Evolutionary conservation across 106 monocot species (phyloP).

Genomic region (Iris macrosiphon): DNA sequence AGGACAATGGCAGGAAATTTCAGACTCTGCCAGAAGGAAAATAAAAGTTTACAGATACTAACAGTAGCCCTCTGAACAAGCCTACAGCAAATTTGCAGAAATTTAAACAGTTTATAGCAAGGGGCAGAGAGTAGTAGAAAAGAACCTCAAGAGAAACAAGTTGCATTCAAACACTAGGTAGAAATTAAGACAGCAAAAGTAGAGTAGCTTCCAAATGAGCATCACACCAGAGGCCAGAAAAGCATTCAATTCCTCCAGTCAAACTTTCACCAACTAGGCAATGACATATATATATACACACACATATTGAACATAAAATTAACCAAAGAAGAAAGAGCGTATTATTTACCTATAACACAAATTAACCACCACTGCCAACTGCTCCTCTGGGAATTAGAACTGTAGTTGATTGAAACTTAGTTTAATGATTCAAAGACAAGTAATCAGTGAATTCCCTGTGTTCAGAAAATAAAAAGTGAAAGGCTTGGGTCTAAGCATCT

Average conservation of each 20-base stretch:
- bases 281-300: no score
- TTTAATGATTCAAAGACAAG: no score
- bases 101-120: no score
- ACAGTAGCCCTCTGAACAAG: not conserved
- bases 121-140: not conserved
- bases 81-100: not conserved
- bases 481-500: not conserved
- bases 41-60: not conserved
- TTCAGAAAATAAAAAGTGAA: conserved; percentile 6
- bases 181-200: not conserved
- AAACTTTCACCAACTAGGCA: no score
- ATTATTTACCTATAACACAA: not conserved
- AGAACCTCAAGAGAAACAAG: not conserved
- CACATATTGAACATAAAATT: not conserved
- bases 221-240: no score
- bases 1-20: not conserved
- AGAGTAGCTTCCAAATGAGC: no score
- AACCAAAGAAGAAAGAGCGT: not conserved
- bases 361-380: conserved; percentile 4
- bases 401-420: no score
- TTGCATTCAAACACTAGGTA: no score
- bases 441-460: not conserved
- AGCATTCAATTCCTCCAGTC: no score
- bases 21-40: not conserved
- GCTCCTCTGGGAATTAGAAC: conserved; percentile 1